A percentile compares a stretch with the other conserved stretches of the same genome.
phyloP scores from a whole-genome alignment of 805 yeast species.

The Starmera caribaea region DNA sequence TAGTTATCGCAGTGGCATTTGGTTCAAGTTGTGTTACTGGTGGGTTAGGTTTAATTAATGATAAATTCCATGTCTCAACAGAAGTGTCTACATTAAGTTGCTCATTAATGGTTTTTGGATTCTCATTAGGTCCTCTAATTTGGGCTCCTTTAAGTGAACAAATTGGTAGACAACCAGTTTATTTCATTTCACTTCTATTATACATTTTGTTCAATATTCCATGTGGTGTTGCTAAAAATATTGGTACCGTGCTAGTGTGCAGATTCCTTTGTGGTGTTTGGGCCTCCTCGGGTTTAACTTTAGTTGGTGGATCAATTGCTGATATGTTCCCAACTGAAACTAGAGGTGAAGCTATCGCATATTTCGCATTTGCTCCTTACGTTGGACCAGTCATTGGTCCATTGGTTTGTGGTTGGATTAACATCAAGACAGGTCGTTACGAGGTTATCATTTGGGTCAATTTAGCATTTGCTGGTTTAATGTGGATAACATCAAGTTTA shows the following conservation, averaged over 20 bases:
- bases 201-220: conserved; percentile 80
- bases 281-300: conserved; percentile 71
- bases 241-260: conserved; percentile 71
- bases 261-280: conserved; percentile 85
- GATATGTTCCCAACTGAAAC: conserved; percentile 78
- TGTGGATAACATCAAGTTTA: conserved; percentile 54
- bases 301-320: conserved; percentile 87
- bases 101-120: conserved; percentile 84
- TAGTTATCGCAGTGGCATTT: conserved; percentile 85
- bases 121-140: conserved; percentile 74
- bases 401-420: conserved; percentile 76
- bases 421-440: conserved; percentile 56
- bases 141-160: conserved; percentile 89
- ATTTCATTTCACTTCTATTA: conserved; percentile 62
- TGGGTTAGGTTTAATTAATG: conserved; percentile 59
- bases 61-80: conserved; percentile 55
- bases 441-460: conserved; percentile 83
- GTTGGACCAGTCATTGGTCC: conserved; percentile 92
- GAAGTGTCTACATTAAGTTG: conserved; percentile 78
- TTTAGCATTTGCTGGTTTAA: conserved; percentile 82
- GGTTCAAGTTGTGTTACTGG: conserved; percentile 91
- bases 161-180: conserved; percentile 79
- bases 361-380: conserved; percentile 87
- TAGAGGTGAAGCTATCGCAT: conserved; percentile 84
- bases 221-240: conserved; percentile 74